These are phyloP conservation scores for Ophidiomyces ophidiicola DNA, from an alignment of 2,329 filamentous ascomycete species.

Conservation along the genomic window DNA sequence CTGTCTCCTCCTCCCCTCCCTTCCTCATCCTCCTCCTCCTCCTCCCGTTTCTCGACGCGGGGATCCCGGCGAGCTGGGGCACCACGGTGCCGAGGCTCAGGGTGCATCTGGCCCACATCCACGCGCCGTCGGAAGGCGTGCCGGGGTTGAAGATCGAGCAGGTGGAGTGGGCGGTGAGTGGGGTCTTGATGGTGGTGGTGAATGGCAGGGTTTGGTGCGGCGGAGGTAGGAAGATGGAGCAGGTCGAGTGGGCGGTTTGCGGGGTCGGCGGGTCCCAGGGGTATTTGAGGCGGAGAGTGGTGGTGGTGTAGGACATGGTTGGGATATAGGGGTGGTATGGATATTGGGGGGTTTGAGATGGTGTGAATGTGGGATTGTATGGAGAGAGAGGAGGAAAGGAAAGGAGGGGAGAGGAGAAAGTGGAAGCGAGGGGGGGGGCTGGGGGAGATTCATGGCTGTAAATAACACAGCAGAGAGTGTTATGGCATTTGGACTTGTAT, in stretches of 20 bases:
- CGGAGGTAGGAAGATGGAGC: slow-evolving; percentile 12
- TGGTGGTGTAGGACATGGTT: not conserved
- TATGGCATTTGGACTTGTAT: too few species aligned
- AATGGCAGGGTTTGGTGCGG: not conserved
- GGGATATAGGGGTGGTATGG: not conserved
- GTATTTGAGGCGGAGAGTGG: not conserved
- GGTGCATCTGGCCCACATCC: slow-evolving; percentile 4
- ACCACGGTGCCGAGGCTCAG: slow-evolving; percentile 3
- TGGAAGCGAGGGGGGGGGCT: too few species aligned
- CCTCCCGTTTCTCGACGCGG: not conserved
- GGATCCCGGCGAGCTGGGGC: not conserved
- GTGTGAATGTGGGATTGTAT: not conserved
- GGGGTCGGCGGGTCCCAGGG: slow-evolving; percentile 4
- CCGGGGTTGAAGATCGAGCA: slow-evolving; percentile 11
- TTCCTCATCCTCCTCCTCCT: too few species aligned
- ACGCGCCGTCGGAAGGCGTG: slow-evolving; percentile 1
- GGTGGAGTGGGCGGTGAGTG: slow-evolving; percentile 10
- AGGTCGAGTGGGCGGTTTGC: slow-evolving; percentile 10
- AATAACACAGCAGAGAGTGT: not conserved
- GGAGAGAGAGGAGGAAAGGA: slow-evolving; percentile 3
- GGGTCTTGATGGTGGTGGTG: not conserved
- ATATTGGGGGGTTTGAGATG: too few species aligned
- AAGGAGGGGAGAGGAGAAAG: not conserved
- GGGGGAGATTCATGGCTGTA: not conserved
- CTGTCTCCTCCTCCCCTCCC: not conserved